phyloP scores from a whole-genome alignment of 331 rosid species.

The Pyracantha coccinea region DNA sequence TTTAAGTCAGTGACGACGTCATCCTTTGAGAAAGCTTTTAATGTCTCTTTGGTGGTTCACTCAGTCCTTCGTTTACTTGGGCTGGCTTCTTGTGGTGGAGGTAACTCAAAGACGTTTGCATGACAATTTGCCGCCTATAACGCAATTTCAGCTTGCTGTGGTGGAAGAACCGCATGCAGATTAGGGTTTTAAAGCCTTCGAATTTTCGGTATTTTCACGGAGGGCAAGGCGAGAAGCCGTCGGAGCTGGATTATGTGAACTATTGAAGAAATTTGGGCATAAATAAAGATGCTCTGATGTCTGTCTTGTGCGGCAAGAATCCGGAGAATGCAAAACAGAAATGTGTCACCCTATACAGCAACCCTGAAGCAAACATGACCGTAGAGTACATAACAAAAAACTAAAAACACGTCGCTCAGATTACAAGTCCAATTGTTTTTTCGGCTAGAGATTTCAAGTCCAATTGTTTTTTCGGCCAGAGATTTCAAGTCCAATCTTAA shows the following conservation, averaged over 20 bases:
- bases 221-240: constrained; percentile 79
- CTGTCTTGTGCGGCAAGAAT: constrained; percentile 48
- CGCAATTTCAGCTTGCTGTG: no score
- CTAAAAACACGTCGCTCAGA: background rate
- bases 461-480: background rate
- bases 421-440: no score
- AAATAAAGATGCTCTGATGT: constrained; percentile 53
- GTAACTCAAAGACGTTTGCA: no score
- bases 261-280: constrained; percentile 79
- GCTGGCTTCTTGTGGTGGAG: no score
- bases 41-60: no score
- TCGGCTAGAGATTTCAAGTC: background rate
- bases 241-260: constrained; percentile 59
- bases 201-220: constrained; percentile 59
- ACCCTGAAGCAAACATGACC: background rate
- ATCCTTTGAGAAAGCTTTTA: no score
- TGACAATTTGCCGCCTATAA: no score
- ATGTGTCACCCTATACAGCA: background rate
- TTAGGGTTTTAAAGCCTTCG: constrained; percentile 44
- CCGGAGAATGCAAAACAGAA: constrained; percentile 37
- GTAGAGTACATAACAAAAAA: background rate
- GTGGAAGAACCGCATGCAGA: background rate
- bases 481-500: background rate
- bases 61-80: no score
- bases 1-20: no score